Evolutionary conservation across 768 basidiomycete species (phyloP), one percentile per base, ranked within the genome.

Genomic region (Mycena venus): DNA sequence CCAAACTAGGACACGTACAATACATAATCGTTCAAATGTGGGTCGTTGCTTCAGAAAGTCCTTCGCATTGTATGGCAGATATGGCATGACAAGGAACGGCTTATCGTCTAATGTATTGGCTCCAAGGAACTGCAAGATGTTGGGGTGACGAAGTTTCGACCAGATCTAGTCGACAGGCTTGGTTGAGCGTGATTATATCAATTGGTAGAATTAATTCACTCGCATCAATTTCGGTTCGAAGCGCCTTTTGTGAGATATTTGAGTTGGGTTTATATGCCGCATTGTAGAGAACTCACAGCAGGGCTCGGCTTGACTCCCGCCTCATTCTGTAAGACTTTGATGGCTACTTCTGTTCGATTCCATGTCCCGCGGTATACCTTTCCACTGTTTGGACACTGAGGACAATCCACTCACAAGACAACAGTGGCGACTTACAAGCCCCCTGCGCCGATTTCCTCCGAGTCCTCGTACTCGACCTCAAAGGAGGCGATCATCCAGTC

Each of bases 401-500:
- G 58, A 58, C 32, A 36, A 71, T 67, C 7, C n/a, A 27, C 17
- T n/a, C n/a, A n/a, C n/a, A n/a, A n/a, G n/a, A n/a, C n/a, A n/a
- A 47, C 0, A 47, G 8, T 40, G 40, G 23, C 53, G 29, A 65
- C 75, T 51, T 42, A 76, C 75, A 74, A 75, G 12, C 74, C 76
- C 17, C 76, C 74, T 5, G 56, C 64, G 19, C 76, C 76, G 27
- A 78, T 78, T 63, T 64, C 53, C n/a, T n/a, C n/a, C n/a, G n/a
- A n/a, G 17, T 17, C 23, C 15, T 56, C 67, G 38, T 75, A 77
- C 6, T 77, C 70, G 5, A 77, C 73, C 10, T 77, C 76, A 49
- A 67, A 77, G 23, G 76, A 44, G 12, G 76, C 55, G 31, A 77
- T 60, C 73, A 75, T 77, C 76, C 73, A 77, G 40, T 67, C 53